Base-by-base conservation (phyloP, 2,329 filamentous ascomycete genomes). In the Diaporthe aspalathi region DNA sequence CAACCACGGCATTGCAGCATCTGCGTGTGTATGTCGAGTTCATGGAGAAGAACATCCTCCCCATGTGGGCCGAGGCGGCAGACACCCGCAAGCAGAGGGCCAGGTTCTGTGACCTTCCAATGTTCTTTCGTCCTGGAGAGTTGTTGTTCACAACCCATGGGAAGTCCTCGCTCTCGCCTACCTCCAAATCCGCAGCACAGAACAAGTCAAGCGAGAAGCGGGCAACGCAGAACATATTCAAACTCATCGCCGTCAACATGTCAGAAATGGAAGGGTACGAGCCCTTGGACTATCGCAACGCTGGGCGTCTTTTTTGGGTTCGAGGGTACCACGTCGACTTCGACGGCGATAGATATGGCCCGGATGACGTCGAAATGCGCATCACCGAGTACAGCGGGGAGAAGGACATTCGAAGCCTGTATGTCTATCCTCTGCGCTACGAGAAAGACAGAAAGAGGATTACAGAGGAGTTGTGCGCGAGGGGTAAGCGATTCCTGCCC, bases 21-120 rank as follows among this genome's bases (percentile, higher is more conserved):
- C 2, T 69, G 29, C 14, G 54, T n/a, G 40, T 67, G 27, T 70
- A 70, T n/a, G 17, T 70, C 17, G 43, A 67, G 5, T 70, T 70
- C 4, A 50, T 70, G 5, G 60, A 70, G 29, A 40, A 67, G 2
- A 43, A 70, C n/a, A 50, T 70, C 5, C 14, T 67, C 4, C 50
- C 68, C 1, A 57, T 70, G 68, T 70, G 68, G 68, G 45, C 7
- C 17, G 60, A 70, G 27, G 68, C 68, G 17, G 60, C 50, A 3
- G 29, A 27, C 11, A 47, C 38, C 8, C 52, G n/a, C 29, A 70
- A 67, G 24, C 35, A 24, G 17, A 70, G 43, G 22, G 52, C 53
- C 14, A 52, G 68, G 20, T 70, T 66, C 43, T 60, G 38, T 8
- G 68, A 70, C 11, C 54, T 70, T 12, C 68, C 62, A 22, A 70